Conservation (phyloP, 2,329 filamentous ascomycete species). For the Fonsecaea pedrosoi region DNA sequence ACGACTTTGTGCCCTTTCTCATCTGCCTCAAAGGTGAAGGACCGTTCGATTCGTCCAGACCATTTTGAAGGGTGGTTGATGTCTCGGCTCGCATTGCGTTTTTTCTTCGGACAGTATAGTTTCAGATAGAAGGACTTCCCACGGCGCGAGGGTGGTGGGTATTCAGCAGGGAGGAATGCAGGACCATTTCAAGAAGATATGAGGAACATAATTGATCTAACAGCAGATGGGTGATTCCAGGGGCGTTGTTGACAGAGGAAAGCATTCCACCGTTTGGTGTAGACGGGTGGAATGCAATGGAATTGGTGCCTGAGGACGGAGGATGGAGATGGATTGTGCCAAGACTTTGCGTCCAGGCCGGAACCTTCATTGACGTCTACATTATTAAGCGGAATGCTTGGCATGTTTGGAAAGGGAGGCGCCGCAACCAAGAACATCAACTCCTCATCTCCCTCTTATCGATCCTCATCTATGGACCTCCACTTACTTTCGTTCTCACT, state of each 20-base stretch:
- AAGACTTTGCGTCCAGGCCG: neutral
- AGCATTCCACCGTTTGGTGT: neutral
- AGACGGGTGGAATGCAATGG: neutral
- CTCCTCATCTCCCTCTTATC: neutral
- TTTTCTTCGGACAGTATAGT: neutral
- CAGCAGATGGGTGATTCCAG: neutral
- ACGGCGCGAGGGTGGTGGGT: neutral
- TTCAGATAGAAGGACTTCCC: neutral
- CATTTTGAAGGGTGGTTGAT: neutral
- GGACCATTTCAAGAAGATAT: neutral
- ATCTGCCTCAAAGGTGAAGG: slow-evolving; percentile 26
- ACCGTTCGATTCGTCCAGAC: neutral
- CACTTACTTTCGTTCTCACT: neutral
- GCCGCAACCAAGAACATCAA: neutral
- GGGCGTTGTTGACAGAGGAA: neutral
- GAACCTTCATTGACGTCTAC: neutral
- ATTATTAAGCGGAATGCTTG: slow-evolving; percentile 4
- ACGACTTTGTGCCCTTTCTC: slow-evolving; percentile 39
- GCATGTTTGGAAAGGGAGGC: neutral
- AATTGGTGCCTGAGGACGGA: neutral
- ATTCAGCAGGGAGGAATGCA: neutral
- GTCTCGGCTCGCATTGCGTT: neutral
- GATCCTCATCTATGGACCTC: neutral
- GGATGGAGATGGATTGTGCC: neutral
- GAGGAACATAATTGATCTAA: neutral